phyloP scores from a whole-genome alignment of 257 asterid genomes.

The Misopates orontium region DNA sequence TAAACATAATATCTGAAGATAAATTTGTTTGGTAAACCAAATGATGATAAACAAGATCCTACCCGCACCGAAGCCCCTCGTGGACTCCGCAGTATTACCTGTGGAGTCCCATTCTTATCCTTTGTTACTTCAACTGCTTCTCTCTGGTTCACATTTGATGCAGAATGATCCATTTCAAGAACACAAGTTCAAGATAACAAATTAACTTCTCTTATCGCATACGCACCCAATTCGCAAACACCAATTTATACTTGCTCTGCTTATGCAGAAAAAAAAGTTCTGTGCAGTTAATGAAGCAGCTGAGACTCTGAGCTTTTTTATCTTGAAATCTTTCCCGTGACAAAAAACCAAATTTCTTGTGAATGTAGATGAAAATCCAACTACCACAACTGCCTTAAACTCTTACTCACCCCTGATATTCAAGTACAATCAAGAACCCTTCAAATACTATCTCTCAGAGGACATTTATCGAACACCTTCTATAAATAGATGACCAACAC shows the following conservation, averaged over 20 bases:
- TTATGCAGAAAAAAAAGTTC: background rate
- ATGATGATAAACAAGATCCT: slow-evolving; percentile 31
- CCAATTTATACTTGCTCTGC: slow-evolving; percentile 20
- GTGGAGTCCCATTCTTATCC: slow-evolving; percentile 63
- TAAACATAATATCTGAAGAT: background rate
- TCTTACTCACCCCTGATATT: slow-evolving; percentile 25
- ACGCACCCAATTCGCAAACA: slow-evolving; percentile 3
- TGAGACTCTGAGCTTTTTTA: slow-evolving; percentile 31
- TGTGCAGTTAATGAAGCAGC: slow-evolving; percentile 42
- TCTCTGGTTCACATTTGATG: slow-evolving; percentile 42
- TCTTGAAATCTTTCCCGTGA: slow-evolving; percentile 70
- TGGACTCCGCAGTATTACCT: slow-evolving; percentile 61
- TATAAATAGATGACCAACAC: slow-evolving; percentile 9
- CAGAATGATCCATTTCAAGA: slow-evolving; percentile 57
- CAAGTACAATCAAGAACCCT: slow-evolving; percentile 23
- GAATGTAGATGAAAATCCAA: slow-evolving; percentile 55
- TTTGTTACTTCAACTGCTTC: slow-evolving; percentile 48
- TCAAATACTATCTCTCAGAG: background rate
- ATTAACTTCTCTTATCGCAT: slow-evolving; percentile 21
- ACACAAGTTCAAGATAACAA: slow-evolving; percentile 29
- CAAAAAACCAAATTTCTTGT: slow-evolving; percentile 46
- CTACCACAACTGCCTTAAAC: slow-evolving; percentile 39
- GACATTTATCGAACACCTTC: background rate
- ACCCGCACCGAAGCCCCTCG: slow-evolving; percentile 80
- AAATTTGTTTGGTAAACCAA: background rate